Base-by-base conservation (phyloP, 106 monocot genomes). In the Dioscorea dumetorum region DNA sequence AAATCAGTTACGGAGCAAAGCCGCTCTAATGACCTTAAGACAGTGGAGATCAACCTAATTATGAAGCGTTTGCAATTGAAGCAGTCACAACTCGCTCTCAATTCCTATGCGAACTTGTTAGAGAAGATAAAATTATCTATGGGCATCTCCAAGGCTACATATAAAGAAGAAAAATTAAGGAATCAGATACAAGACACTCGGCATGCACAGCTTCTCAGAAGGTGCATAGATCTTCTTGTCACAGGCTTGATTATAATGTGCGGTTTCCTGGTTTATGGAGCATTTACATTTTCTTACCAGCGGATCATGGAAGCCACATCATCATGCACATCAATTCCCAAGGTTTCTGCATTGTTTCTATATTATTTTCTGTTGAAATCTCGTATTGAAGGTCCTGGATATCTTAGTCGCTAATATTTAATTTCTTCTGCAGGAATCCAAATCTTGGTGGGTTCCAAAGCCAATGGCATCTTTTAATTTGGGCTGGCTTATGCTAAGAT, bases 371-470 rank as follows among this genome's bases (percentile, higher is more conserved):
- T 23, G 17, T 64, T 63, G 20, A 16, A 5, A n/a, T 19, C 50
- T 16, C 15, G 3, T 28, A 11, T 19, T 57, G 34, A 35, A 4
- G 23, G 16, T 17, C 11, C 21, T 50, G 13, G n/a, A 23, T 61
- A 16, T 58, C 14, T 22, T 24, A 57, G 34, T 20, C 33, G 1
- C 13, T 33, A 10, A 24, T 24, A 6, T 62, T 19, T 60, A 19
- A 12, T 63, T 13, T 24, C 58, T 76, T 41, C 61, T 66, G 34
- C 72, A 92, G 97, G 88, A 77, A 57, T 62, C 82, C 8, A 97
- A 69, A 58, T 76, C 86, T 34, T 92, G 92, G 92, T 97, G 97
- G 97, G 58, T 92, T 53, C 97, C 97, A 49, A 92, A 86, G 22
- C 86, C 49, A 67, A 31, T 89, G 69, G 20, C 84, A 49, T 78